Base-by-base conservation (phyloP, 352 stramenopile genomes). In the Paralagenidium karlingii region DNA sequence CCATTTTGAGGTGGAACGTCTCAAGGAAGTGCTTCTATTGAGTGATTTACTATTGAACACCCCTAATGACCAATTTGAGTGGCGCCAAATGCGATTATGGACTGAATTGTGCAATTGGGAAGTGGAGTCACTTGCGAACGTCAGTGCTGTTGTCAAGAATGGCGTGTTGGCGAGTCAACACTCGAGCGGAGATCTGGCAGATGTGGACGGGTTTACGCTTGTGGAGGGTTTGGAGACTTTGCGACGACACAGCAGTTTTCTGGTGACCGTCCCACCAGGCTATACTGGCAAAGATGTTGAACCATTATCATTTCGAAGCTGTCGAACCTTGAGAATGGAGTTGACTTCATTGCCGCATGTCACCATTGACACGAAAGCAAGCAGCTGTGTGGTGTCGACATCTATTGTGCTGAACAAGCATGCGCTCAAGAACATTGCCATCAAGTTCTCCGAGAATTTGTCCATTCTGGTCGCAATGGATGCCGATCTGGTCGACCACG, bases 371-470 rank as follows among this genome's bases (percentile, higher is more conserved):
- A 56, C 67, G 6, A 53, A 49, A 7, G 37, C 54, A 8, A 55
- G 74, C 13, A 60, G 46, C 8, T 89, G 76, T 36, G 41, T 62
- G 1, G 38, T 89, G n/a, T 75, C 65, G 1, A 58, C 63, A 3
- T 82, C 76, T 15, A 53, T 82, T 4, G 52, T 53, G 9, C 51
- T 87, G 3, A 82, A 89, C 45, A 76, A 82, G 37, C 38, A 55
- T 5, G 66, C 60, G 0, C 57, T 92, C 26, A 83, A 82, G 51
- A 63, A 40, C 0, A 31, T 86, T 13, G 62, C 70, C 3, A 67
- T 81, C 16, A 85, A 90, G 40, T 92, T 84, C 40, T 87, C 76
- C 0, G 79, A 90, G 28, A 86, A 82, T 22, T 30, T 92, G 33
- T 89, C 76, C 5, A 63, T 84, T 45, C 43, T 89, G 12, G 68